Percentiles rank a stretch among this genome's conserved stretches.
These are phyloP conservation scores for Podila epicladia DNA, from an alignment of 192 early-diverging fungal genomes.

Conservation along the genomic window DNA sequence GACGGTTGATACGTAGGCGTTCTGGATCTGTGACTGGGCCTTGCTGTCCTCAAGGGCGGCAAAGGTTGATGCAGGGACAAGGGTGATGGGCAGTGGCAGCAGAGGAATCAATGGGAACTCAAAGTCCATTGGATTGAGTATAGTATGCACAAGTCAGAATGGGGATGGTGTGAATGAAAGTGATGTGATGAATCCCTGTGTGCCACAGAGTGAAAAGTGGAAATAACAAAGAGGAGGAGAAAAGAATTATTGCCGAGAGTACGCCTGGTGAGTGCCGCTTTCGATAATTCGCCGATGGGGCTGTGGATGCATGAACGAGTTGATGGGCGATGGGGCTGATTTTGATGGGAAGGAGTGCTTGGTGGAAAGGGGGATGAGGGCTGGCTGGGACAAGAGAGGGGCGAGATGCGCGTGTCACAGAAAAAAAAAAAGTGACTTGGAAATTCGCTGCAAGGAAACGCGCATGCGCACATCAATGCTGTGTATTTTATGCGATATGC, in stretches of 20 bases:
- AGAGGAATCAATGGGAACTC: conserved; percentile 47
- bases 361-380: too few species aligned
- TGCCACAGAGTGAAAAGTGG: neutral
- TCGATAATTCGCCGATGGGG: conserved; percentile 1
- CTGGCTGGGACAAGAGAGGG: too few species aligned
- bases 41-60: conserved; percentile 27
- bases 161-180: too few species aligned
- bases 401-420: too few species aligned
- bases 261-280: conserved; percentile 12
- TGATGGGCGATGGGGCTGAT: too few species aligned
- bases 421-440: too few species aligned
- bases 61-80: conserved; percentile 45
- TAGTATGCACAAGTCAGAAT: neutral
- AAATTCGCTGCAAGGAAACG: too few species aligned
- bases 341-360: too few species aligned
- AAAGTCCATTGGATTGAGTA: conserved; percentile 28
- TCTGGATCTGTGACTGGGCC: conserved; percentile 21
- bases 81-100: conserved; percentile 37
- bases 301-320: conserved; percentile 17
- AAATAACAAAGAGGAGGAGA: neutral
- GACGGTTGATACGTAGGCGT: conserved; percentile 25
- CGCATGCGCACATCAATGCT: too few species aligned
- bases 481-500: too few species aligned
- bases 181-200: neutral
- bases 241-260: conserved; percentile 11